Evolutionary conservation across 495 filamentous ascomycete genomes (phyloP).

Genomic region (Daldinia decipiens): DNA sequence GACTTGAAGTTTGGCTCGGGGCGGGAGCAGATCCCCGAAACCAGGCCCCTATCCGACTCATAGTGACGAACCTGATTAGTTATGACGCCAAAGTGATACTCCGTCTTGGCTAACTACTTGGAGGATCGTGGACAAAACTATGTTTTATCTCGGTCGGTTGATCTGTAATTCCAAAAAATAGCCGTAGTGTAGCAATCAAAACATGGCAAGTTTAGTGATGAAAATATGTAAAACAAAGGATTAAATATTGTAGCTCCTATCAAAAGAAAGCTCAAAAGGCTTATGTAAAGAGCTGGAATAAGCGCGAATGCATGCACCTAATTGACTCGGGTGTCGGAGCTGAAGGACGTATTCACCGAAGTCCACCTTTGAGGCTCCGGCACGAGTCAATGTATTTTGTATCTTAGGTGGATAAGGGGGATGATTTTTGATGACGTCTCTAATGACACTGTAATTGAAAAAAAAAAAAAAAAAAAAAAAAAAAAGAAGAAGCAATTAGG

Average conservation of each 20-base stretch:
- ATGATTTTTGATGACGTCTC: slow-evolving; percentile 4
- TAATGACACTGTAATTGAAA: not conserved
- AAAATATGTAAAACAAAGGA: slow-evolving; percentile 15
- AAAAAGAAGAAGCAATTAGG: not conserved
- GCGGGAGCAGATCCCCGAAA: slow-evolving; percentile 46
- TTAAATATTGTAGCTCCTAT: slow-evolving; percentile 12
- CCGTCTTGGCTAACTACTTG: not conserved
- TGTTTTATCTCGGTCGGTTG: not conserved
- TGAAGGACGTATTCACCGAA: slow-evolving; percentile 25
- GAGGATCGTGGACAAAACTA: not conserved
- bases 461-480: no score
- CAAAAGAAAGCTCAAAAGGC: slow-evolving; percentile 15
- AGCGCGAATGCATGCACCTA: slow-evolving; percentile 8
- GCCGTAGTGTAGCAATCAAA: not conserved
- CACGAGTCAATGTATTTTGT: not conserved
- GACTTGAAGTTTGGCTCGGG: slow-evolving; percentile 35
- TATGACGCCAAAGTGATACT: not conserved
- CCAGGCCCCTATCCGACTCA: slow-evolving; percentile 49
- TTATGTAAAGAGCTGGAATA: slow-evolving; percentile 38
- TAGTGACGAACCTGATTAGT: slow-evolving; percentile 13
- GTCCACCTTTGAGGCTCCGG: slow-evolving; percentile 16
- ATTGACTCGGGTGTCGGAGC: slow-evolving; percentile 24
- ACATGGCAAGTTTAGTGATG: not conserved
- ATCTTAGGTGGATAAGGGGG: not conserved
- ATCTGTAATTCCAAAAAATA: slow-evolving; percentile 6